Conservation (phyloP, 176 grass and related monocot species). For the Oryza nivara region DNA sequence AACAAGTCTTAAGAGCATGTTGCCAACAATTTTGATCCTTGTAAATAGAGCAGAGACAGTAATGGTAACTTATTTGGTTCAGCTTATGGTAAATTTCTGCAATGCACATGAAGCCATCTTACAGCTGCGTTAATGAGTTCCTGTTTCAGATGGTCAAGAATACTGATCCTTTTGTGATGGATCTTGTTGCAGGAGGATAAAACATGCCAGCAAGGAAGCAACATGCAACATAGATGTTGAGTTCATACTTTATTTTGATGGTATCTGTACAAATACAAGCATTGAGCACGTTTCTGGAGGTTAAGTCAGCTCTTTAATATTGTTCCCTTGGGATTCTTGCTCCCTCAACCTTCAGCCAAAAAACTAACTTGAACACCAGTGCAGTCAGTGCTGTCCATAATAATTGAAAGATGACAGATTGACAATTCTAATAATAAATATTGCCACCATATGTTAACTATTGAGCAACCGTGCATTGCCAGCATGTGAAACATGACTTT, state of each 20-base stretch:
- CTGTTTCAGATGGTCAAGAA: no score
- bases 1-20: no score
- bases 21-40: no score
- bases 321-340: not conserved
- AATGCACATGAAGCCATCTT: no score
- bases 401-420: slow-evolving; percentile 26
- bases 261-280: not conserved
- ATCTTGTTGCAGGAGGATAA: not conserved
- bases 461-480: not conserved
- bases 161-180: not conserved
- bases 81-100: no score
- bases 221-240: not conserved
- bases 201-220: slow-evolving; percentile 15
- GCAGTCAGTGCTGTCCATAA: not conserved
- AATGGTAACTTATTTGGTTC: no score
- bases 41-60: no score
- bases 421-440: not conserved
- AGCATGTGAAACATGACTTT: not conserved
- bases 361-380: not conserved
- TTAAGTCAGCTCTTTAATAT: not conserved
- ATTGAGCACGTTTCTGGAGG: not conserved
- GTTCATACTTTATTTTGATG: not conserved
- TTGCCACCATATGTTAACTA: not conserved
- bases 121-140: no score
- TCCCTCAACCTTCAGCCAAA: not conserved